Base-by-base conservation (phyloP, 306 rosid genomes). In the Comarum palustre region DNA sequence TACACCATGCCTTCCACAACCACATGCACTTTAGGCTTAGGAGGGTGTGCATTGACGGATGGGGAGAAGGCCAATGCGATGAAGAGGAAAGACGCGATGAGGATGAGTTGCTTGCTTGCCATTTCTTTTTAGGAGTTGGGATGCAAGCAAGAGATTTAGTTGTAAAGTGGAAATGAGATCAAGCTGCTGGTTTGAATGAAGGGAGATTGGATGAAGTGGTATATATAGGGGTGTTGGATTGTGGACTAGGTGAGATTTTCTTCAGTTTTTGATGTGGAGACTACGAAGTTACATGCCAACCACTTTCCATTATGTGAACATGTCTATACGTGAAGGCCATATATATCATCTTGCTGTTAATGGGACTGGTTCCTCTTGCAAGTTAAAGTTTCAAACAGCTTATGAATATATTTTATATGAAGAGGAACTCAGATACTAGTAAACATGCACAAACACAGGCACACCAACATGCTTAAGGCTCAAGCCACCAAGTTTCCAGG, bases 1-100 rank as follows among this genome's bases (percentile, higher is more conserved):
- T 88, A 94, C 14, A 91, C 95, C 31, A 76, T 46, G 7, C 95
- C 88, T 83, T 93, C 98, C 31, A 93, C 88, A 27, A 86, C 94
- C 16, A 29, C 39, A 59, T 59, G 65, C 20, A 88, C 85, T 2
- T 86, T 82, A 14, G 73, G 70, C 51, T 80, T 82, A 78, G 87
- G 83, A 72, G 77, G 79, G 69, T 65, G 15, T 12, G 74, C 69
- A 36, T n/a, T 51, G 17, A 87, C 83, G 8, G 76, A 62, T 61
- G 92, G 45, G 55, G 82, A 58, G 39, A 58, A 74, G 45, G 84
- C 72, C 76, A 87, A 75, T 27, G 82, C 72, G 48, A 85, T 59
- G 74, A 88, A 77, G 47, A 84, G 68, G 67, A 90, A 72, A 22
- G 77, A 70, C 52, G 74, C 11, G 73, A 88, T 51, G 74, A 73